phyloP scores from a whole-genome alignment of 345 rosid species.

The Linum trigynum region DNA sequence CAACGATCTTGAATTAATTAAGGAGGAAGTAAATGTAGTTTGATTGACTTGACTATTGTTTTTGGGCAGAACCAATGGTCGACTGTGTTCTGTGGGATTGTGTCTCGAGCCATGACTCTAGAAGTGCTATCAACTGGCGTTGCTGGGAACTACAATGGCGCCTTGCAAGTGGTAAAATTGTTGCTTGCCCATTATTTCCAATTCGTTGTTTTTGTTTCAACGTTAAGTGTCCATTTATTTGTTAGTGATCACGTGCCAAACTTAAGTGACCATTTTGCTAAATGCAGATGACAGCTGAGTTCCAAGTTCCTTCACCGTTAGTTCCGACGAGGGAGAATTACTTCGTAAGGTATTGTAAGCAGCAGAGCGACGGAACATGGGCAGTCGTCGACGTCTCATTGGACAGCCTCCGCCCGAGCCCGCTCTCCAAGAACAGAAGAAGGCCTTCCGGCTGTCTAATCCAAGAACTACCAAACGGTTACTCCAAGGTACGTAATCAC shows the following conservation, averaged over 20 bases:
- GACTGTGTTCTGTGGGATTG: slow-evolving; percentile 72
- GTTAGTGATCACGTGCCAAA: too few relatives aligned
- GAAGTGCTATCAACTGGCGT: slow-evolving; percentile 91
- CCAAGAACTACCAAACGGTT: slow-evolving; percentile 83
- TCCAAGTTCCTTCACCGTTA: slow-evolving; percentile 83
- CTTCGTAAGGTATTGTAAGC: slow-evolving; percentile 83
- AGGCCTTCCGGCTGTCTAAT: slow-evolving; percentile 94
- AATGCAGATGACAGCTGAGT: slow-evolving; percentile 91
- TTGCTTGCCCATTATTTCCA: too few relatives aligned
- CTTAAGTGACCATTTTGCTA: background rate
- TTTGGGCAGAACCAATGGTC: slow-evolving; percentile 72
- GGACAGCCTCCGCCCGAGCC: slow-evolving; percentile 51
- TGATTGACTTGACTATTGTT: background rate
- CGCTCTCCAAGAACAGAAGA: slow-evolving; percentile 47
- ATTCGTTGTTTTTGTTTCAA: too few relatives aligned
- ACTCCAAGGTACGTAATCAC: slow-evolving; percentile 61
- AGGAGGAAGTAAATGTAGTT: background rate
- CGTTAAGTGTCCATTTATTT: too few relatives aligned
- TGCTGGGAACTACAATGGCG: slow-evolving; percentile 96
- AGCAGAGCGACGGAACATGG: slow-evolving; percentile 71
- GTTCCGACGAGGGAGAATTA: slow-evolving; percentile 80
- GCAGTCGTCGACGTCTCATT: slow-evolving; percentile 92
- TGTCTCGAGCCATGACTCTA: slow-evolving; percentile 84
- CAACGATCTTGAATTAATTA: background rate
- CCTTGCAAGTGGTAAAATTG: slow-evolving; percentile 99